A percentile compares a stretch with the other conserved stretches of the same genome.
Evolutionary conservation across 2,329 filamentous ascomycete species (phyloP).

Genomic region (Ambrosiella xylebori): DNA sequence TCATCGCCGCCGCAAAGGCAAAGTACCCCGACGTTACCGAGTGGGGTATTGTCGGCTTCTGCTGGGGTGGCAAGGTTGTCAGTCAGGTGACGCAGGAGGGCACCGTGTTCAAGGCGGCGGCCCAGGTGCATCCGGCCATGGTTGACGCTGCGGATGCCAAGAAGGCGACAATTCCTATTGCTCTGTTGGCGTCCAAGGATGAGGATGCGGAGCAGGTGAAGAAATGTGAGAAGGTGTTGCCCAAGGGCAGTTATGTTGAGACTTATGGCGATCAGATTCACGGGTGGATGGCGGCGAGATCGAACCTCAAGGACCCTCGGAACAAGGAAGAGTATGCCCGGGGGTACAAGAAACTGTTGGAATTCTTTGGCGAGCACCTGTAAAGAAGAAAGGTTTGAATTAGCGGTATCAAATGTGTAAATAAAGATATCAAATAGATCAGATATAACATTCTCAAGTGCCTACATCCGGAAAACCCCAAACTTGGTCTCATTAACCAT

Average conservation of each 20-base stretch:
- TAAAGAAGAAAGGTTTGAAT: slow-evolving; percentile 15
- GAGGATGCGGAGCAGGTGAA: slow-evolving; percentile 38
- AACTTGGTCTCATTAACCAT: slow-evolving; percentile 49
- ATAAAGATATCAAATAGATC: background rate
- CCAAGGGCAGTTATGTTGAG: slow-evolving; percentile 42
- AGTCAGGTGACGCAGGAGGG: slow-evolving; percentile 31
- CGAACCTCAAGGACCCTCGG: slow-evolving; percentile 36
- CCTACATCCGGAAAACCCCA: slow-evolving; percentile 69
- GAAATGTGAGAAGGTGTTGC: slow-evolving; percentile 37
- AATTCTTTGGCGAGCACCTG: slow-evolving; percentile 39
- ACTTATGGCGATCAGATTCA: slow-evolving; percentile 51
- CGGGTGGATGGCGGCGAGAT: slow-evolving; percentile 56
- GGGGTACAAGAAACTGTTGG: slow-evolving; percentile 40
- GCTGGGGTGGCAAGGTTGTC: slow-evolving; percentile 56
- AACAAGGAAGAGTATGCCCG: slow-evolving; percentile 45
- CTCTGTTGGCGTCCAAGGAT: slow-evolving; percentile 48
- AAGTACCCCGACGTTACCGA: slow-evolving; percentile 37
- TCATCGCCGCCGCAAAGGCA: slow-evolving; percentile 34
- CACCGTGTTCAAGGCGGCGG: slow-evolving; percentile 28
- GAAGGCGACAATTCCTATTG: slow-evolving; percentile 42
- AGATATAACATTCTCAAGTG: background rate
- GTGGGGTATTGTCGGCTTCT: slow-evolving; percentile 46
- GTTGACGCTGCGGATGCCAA: slow-evolving; percentile 44
- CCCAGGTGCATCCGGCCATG: slow-evolving; percentile 44
- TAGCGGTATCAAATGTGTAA: background rate